These are phyloP conservation scores for Lathyrus tuberosus DNA, from an alignment of 306 rosid genomes.

Conservation along the genomic window DNA sequence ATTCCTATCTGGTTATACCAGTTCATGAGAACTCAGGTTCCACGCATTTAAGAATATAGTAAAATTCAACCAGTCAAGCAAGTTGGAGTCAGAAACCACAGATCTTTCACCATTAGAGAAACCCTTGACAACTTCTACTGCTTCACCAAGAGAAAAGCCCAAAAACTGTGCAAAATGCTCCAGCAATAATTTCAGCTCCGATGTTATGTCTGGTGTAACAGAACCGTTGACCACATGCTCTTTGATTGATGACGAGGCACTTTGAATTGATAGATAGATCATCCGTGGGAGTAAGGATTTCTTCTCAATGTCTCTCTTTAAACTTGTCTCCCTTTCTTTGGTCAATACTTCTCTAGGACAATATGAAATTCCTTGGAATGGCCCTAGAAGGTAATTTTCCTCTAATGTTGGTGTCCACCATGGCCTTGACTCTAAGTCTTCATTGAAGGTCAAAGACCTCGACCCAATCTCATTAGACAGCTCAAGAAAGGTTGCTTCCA, in stretches of 20 bases:
- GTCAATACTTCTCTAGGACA: conserved; percentile 64
- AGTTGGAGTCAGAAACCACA: conserved; percentile 69
- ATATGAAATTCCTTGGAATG: conserved; percentile 80
- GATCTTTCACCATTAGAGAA: conserved; percentile 57
- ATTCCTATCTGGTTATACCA: conserved; percentile 49
- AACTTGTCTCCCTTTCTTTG: conserved; percentile 62
- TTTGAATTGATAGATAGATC: conserved; percentile 82
- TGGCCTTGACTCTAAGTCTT: no score
- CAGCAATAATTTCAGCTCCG: conserved; percentile 77
- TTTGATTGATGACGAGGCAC: conserved; percentile 70
- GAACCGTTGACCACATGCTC: conserved; percentile 74
- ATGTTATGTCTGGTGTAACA: conserved; percentile 50
- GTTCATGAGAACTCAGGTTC: conserved; percentile 75
- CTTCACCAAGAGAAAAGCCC: conserved; percentile 72
- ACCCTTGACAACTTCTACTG: conserved; percentile 58
- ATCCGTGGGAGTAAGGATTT: conserved; percentile 91
- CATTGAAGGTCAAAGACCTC: no score
- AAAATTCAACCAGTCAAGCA: conserved; percentile 90
- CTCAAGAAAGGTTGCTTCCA: no score
- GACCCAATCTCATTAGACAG: no score
- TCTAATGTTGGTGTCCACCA: no score
- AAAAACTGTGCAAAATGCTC: conserved; percentile 72
- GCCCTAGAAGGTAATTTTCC: no score
- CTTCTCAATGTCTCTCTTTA: conserved; percentile 73
- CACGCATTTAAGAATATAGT: conserved; percentile 81